Evolutionary conservation across 2,329 filamentous ascomycete genomes (phyloP).

Genomic region (Aspergillus quadricinctus): DNA sequence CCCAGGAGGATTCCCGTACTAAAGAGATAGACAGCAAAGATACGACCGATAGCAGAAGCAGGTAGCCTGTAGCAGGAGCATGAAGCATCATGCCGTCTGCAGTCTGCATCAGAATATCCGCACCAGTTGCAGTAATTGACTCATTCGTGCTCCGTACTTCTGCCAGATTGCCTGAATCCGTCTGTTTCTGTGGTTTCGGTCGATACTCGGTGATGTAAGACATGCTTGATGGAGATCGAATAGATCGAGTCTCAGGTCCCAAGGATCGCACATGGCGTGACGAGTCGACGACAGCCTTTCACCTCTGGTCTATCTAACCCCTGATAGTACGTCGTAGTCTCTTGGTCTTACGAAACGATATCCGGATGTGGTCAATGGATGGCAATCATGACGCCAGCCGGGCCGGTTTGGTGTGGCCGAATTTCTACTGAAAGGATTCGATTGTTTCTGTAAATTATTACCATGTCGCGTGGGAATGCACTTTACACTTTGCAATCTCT

Average conservation of each 20-base stretch:
- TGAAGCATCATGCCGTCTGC: neutral
- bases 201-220: constrained; percentile 4
- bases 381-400: neutral
- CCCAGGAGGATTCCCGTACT: neutral
- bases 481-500: no score
- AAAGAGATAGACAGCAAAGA: neutral
- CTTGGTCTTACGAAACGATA: constrained; percentile 4
- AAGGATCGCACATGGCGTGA: neutral
- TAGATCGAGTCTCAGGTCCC: neutral
- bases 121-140: constrained; percentile 4
- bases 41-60: neutral
- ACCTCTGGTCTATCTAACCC: neutral
- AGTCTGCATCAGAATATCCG: neutral
- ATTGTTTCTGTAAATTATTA: neutral
- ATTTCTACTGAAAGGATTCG: constrained; percentile 2
- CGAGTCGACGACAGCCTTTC: neutral
- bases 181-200: neutral
- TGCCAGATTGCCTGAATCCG: constrained; percentile 13
- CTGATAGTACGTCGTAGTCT: neutral
- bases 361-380: neutral
- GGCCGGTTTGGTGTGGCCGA: neutral
- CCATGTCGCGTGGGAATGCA: no score
- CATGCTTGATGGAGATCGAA: neutral
- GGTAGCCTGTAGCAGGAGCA: neutral
- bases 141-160: constrained; percentile 8